Percentiles rank a stretch among this genome's conserved stretches.
Evolutionary conservation across 2,329 filamentous ascomycete genomes (phyloP).

Genomic region (Chaetomiaceae sp.): DNA sequence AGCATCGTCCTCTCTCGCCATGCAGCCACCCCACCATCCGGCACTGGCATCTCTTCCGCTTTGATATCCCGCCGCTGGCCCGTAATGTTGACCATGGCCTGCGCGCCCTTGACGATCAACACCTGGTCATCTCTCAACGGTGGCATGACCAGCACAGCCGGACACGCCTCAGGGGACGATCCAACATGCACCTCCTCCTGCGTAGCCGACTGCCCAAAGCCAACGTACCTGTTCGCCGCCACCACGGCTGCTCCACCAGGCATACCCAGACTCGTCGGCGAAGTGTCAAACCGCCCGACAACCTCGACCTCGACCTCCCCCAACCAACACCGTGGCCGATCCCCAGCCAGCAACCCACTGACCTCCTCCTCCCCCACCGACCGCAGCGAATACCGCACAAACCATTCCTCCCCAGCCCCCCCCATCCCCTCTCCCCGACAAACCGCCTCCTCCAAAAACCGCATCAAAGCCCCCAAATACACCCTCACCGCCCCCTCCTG

Average conservation of each 20-base stretch:
- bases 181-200: slow-evolving; percentile 36
- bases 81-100: slow-evolving; percentile 30
- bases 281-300: slow-evolving; percentile 27
- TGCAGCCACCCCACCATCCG: background rate
- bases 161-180: slow-evolving; percentile 34
- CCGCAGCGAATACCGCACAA: slow-evolving; percentile 26
- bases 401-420: slow-evolving; percentile 2
- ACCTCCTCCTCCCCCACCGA: background rate
- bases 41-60: slow-evolving; percentile 1
- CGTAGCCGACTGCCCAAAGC: slow-evolving; percentile 36
- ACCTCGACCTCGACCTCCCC: slow-evolving; percentile 18
- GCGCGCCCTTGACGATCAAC: slow-evolving; percentile 29
- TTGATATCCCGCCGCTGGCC: slow-evolving; percentile 32
- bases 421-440: slow-evolving; percentile 8
- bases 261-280: slow-evolving; percentile 24
- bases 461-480: slow-evolving; percentile 32
- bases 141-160: slow-evolving; percentile 34
- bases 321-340: slow-evolving; percentile 10
- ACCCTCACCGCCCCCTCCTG: slow-evolving; percentile 30
- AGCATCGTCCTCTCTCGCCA: slow-evolving; percentile 31
- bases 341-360: background rate
- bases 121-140: slow-evolving; percentile 28
- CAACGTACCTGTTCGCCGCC: slow-evolving; percentile 34
- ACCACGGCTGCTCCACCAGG: slow-evolving; percentile 30
- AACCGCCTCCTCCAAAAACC: slow-evolving; percentile 27